Evolutionary conservation across 768 basidiomycete genomes (phyloP).

Genomic region (Pisolithus tinctorius): DNA sequence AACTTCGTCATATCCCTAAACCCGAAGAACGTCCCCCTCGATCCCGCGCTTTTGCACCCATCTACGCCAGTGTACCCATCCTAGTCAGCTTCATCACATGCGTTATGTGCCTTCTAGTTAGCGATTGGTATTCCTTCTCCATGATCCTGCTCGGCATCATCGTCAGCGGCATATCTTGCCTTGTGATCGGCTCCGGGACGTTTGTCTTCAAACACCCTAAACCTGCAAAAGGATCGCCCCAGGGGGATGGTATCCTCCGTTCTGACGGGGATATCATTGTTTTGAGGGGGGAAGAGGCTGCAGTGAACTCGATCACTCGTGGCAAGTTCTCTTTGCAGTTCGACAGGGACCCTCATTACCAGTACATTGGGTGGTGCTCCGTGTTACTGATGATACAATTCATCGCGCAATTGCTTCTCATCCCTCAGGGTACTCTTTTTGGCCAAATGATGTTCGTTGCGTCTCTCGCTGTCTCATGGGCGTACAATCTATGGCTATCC

Average conservation of each 20-base stretch:
- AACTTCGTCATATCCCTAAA: conserved; percentile 5
- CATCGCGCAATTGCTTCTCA: conserved; percentile 23
- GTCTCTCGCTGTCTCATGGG: conserved; percentile 25
- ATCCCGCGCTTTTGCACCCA: background rate
- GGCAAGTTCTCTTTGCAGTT: background rate
- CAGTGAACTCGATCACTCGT: background rate
- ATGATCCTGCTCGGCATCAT: conserved; percentile 25
- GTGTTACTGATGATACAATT: conserved; percentile 23
- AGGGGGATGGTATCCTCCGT: conserved; percentile 15
- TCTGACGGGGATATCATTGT: background rate
- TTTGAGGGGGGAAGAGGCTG: conserved; percentile 14
- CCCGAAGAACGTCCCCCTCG: background rate
- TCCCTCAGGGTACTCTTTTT: conserved; percentile 26
- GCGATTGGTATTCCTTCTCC: conserved; percentile 24
- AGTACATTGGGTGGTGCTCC: conserved; percentile 18
- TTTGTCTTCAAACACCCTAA: conserved; percentile 1
- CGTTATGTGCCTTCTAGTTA: conserved; percentile 7
- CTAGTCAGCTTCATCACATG: conserved; percentile 9
- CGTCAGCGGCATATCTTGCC: conserved; percentile 22
- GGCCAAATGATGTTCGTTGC: conserved; percentile 31
- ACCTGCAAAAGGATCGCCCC: conserved; percentile 7
- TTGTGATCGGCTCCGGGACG: conserved; percentile 17
- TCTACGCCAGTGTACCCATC: conserved; percentile 12
- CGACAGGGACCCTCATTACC: conserved; percentile 1
- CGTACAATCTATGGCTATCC: conserved; percentile 24